Evolutionary conservation across 495 filamentous ascomycete genomes (phyloP).

Genomic region (Penicillium malachiteum): DNA sequence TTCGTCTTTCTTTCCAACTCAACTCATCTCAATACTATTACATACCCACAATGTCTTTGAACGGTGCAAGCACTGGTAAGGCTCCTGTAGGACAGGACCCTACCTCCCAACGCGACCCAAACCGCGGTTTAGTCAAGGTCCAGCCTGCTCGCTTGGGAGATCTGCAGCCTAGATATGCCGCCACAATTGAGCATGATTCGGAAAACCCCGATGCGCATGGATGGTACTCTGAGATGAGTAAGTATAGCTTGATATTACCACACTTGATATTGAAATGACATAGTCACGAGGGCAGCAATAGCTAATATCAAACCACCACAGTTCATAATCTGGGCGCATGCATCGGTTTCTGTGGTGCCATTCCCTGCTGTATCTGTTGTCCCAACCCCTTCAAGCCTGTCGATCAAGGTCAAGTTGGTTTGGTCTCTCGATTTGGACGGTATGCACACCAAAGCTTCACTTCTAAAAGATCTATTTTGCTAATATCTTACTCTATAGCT

Average conservation of each 20-base stretch:
- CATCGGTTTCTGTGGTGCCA: constrained; percentile 78
- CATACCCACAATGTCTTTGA: constrained; percentile 25
- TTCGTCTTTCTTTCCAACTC: neutral
- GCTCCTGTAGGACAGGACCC: constrained; percentile 29
- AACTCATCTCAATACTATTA: neutral
- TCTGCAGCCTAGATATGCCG: constrained; percentile 86
- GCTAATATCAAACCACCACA: constrained; percentile 26
- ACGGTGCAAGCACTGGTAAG: constrained; percentile 40
- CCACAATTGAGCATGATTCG: constrained; percentile 62
- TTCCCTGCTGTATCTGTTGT: constrained; percentile 89
- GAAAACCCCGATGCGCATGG: constrained; percentile 71
- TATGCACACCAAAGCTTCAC: constrained; percentile 20
- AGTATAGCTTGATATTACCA: constrained; percentile 21
- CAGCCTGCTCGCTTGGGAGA: constrained; percentile 80
- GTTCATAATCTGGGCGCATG: constrained; percentile 73
- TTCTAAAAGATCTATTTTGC: neutral
- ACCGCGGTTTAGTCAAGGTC: constrained; percentile 62
- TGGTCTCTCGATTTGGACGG: constrained; percentile 93
- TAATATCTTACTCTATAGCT: constrained; percentile 38
- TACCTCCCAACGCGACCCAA: constrained; percentile 6
- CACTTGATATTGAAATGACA: neutral
- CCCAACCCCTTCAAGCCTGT: constrained; percentile 98
- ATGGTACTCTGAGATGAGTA: constrained; percentile 91
- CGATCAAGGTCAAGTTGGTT: constrained; percentile 85
- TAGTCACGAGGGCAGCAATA: neutral